These are phyloP conservation scores for Moniliophthora roreri DNA, from an alignment of 1,284 basidiomycete species.

Conservation along the genomic window DNA sequence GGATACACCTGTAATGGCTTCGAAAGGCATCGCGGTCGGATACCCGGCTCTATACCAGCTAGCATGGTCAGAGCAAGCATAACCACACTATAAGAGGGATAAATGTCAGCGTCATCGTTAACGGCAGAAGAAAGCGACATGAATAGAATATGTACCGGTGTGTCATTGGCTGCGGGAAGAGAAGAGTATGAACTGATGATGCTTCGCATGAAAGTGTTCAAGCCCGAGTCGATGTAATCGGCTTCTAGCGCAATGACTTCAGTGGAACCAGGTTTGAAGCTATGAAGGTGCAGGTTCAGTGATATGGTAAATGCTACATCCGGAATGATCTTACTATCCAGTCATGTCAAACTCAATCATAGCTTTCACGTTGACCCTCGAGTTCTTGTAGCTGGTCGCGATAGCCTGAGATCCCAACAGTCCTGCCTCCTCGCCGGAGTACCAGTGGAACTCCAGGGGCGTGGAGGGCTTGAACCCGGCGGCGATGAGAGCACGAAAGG, in stretches of 20 bases:
- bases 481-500: conserved; percentile 44
- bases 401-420: conserved; percentile 55
- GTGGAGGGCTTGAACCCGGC: conserved; percentile 39
- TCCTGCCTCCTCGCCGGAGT: conserved; percentile 53
- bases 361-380: conserved; percentile 38
- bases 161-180: conserved; percentile 12
- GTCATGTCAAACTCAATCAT: conserved; percentile 27
- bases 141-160: conserved; percentile 17
- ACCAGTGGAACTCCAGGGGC: conserved; percentile 59
- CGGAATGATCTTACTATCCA: conserved; percentile 10
- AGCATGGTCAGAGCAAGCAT: conserved; percentile 15
- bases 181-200: conserved; percentile 2
- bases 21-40: conserved; percentile 25
- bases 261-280: neutral
- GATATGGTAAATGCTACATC: neutral
- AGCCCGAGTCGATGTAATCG: conserved; percentile 1
- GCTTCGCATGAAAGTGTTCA: conserved; percentile 1
- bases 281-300: neutral
- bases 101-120: neutral
- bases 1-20: conserved; percentile 21
- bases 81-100: conserved; percentile 8
- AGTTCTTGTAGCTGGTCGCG: conserved; percentile 43
- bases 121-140: neutral
- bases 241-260: conserved; percentile 1
- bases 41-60: conserved; percentile 13